Percentiles rank a stretch among this genome's conserved stretches.
These are phyloP conservation scores for Bacidia rubella DNA, from an alignment of 495 filamentous ascomycete species.

Conservation along the genomic window DNA sequence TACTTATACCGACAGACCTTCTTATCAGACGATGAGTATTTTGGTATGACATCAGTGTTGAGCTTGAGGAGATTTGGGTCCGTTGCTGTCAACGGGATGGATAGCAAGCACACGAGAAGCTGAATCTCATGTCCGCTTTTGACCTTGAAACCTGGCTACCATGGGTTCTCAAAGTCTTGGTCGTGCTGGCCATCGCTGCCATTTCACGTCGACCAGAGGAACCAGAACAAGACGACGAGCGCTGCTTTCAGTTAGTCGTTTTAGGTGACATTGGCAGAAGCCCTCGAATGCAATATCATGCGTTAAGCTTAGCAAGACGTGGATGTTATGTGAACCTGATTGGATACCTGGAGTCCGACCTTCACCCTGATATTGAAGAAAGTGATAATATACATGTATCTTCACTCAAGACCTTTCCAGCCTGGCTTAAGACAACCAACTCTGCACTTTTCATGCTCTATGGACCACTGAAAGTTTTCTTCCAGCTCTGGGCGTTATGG, in stretches of 20 bases:
- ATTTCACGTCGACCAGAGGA: not conserved
- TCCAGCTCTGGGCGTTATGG: slow-evolving; percentile 60
- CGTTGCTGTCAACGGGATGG: no score
- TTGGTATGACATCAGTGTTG: no score
- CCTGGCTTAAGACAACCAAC: slow-evolving; percentile 48
- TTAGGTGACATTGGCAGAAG: slow-evolving; percentile 95
- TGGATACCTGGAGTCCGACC: slow-evolving; percentile 63
- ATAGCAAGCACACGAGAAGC: not conserved
- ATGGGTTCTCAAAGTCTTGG: slow-evolving; percentile 33
- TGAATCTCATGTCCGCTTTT: not conserved
- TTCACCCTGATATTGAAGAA: slow-evolving; percentile 60
- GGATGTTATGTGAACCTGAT: slow-evolving; percentile 72
- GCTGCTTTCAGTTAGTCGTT: slow-evolving; percentile 71
- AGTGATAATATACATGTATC: slow-evolving; percentile 54
- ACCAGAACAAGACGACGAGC: slow-evolving; percentile 11
- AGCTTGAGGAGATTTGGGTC: no score
- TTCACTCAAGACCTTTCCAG: slow-evolving; percentile 48
- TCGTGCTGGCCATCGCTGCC: not conserved
- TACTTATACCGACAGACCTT: no score
- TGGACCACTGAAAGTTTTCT: slow-evolving; percentile 76
- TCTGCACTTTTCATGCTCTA: slow-evolving; percentile 65
- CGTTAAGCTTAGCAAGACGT: slow-evolving; percentile 76
- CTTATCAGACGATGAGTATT: no score
- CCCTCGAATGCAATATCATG: slow-evolving; percentile 98
- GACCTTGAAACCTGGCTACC: slow-evolving; percentile 13